These are phyloP conservation scores for Ustilago loliicola DNA, from an alignment of 1,284 basidiomycete species.

Conservation along the genomic window DNA sequence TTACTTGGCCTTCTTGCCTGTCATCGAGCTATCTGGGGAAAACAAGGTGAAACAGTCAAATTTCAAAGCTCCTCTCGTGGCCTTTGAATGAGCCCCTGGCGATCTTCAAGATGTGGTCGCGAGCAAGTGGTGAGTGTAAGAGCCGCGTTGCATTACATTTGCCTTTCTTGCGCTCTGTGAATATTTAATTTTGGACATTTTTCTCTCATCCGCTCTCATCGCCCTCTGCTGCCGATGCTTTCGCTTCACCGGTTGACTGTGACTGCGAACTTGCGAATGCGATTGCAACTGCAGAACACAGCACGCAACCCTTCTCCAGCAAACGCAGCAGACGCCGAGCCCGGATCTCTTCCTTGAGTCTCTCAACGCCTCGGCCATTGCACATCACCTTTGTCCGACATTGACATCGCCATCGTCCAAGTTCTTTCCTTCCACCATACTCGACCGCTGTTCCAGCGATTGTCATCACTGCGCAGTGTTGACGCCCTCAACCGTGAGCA, in stretches of 20 bases:
- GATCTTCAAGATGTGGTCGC: not conserved
- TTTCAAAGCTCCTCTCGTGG: not conserved
- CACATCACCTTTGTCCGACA: conserved; percentile 8
- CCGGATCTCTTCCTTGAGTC: conserved; percentile 7
- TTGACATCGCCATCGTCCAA: not conserved
- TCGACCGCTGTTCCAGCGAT: not conserved
- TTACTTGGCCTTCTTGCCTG: not conserved
- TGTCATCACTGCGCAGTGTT: not conserved
- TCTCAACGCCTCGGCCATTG: conserved; percentile 9
- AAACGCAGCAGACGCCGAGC: conserved; percentile 8
- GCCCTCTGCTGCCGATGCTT: not conserved
- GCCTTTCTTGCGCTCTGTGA: not conserved
- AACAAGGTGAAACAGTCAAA: conserved; percentile 8
- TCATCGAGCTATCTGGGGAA: not conserved
- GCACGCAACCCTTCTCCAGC: not conserved
- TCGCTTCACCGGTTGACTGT: conserved; percentile 2
- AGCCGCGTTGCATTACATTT: not conserved
- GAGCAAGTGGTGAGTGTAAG: not conserved
- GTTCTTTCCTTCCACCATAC: not conserved
- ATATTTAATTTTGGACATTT: conserved; percentile 10
- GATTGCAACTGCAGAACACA: not conserved
- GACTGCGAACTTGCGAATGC: not conserved
- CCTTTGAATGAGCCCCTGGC: conserved; percentile 4
- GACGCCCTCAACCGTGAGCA: not conserved
- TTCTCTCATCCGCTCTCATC: conserved; percentile 1